These are phyloP conservation scores for Bryoerythrophyllum caledonicum DNA, from an alignment of 225 moss, liverwort and hornwort genomes.

Conservation along the genomic window DNA sequence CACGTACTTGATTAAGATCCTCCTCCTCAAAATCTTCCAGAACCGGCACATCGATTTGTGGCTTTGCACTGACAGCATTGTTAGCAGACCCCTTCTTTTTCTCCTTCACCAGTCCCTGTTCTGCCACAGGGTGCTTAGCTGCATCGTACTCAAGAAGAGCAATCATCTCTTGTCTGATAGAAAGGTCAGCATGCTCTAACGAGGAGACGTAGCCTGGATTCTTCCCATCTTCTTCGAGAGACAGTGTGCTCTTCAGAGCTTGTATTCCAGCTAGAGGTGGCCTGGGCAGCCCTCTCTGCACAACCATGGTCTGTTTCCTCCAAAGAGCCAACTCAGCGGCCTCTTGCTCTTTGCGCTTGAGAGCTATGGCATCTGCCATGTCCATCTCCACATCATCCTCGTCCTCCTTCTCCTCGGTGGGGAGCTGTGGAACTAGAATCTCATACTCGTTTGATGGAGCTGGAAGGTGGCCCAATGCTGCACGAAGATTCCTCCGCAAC, in stretches of 20 bases:
- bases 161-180: constrained; percentile 72
- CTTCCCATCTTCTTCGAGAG: constrained; percentile 64
- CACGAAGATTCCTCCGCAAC: constrained; percentile 63
- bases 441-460: constrained; percentile 91
- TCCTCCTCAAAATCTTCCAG: constrained; percentile 65
- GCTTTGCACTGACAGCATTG: constrained; percentile 33
- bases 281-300: constrained; percentile 84
- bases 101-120: constrained; percentile 49
- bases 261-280: constrained; percentile 68
- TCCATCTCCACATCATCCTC: constrained; percentile 76
- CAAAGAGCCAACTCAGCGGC: constrained; percentile 58
- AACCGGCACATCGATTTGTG: constrained; percentile 36
- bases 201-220: constrained; percentile 48
- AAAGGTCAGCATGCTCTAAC: constrained; percentile 74
- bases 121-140: constrained; percentile 53
- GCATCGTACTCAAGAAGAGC: constrained; percentile 79
- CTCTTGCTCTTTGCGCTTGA: constrained; percentile 58
- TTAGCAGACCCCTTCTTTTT: constrained; percentile 60
- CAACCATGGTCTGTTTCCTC: constrained; percentile 68
- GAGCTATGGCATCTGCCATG: constrained; percentile 70
- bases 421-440: constrained; percentile 81
- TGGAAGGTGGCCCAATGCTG: constrained; percentile 69
- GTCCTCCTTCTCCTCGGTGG: constrained; percentile 66
- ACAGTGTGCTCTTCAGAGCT: constrained; percentile 52
- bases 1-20: constrained; percentile 54